Evolutionary conservation across 139 green algal genomes (phyloP), one percentile per base, ranked within the genome.

Genomic region (Penium margaritaceum): DNA sequence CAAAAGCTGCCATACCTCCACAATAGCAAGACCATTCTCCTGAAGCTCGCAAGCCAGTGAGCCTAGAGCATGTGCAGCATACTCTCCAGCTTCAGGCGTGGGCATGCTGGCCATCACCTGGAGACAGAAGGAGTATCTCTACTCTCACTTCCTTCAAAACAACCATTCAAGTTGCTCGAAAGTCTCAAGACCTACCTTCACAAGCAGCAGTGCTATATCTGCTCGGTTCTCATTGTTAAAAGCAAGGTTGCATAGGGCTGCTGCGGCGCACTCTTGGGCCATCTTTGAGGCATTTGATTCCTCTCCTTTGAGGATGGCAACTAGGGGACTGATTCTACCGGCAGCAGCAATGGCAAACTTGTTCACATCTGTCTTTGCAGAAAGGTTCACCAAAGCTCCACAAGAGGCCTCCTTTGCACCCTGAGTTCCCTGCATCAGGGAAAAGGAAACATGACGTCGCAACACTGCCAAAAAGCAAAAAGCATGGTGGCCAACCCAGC

Each of bases 281-380:
- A 24, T 60, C 17, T 24, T 60, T 60, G 51, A 60, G 51, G 51
- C 51, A 27, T 60, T 60, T 62, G 61, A 27, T 27, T 68, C 24
- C n/a, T 46, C 36, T n/a, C 24, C 24, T n/a, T 68, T 27, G 27
- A 75, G 67, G 12, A 75, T 74, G 17, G 7, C 27, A 15, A 75
- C 67, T 34, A 75, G 43, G 12, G 43, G 54, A 35, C 6, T 5
- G 24, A 67, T 46, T 32, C 27, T 55, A 24, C 67, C 67, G 24
- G 67, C 44, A 41, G 61, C 67, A 24, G 67, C 44, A 53, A 75
- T 75, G 9, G n/a, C n/a, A 33, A 72, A 66, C 32, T 75, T 75
- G 67, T 73, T 75, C 24, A 73, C 53, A 37, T 73, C 43, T 5
- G 67, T 67, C 53, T 75, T 75, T 7, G 67, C 67, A 27, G 67